Evolutionary conservation across 768 basidiomycete species (phyloP).

Genomic region (Postia placenta): DNA sequence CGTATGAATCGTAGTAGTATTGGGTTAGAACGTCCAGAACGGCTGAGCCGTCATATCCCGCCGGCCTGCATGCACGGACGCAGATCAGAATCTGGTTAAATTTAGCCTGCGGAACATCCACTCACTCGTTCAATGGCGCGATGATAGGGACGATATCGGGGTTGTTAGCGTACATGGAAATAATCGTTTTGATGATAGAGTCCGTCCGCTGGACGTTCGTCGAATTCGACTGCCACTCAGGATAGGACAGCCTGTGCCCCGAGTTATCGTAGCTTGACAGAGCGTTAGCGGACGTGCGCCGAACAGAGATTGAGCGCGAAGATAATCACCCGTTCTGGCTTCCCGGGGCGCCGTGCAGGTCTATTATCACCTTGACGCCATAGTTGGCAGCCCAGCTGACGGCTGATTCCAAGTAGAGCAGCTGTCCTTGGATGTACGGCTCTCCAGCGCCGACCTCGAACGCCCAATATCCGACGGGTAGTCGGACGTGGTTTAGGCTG

Average conservation of each 20-base stretch:
- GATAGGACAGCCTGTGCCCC: slow-evolving; percentile 54
- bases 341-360: slow-evolving; percentile 68
- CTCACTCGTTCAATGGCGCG: slow-evolving; percentile 75
- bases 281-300: not conserved
- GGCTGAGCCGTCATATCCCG: slow-evolving; percentile 53
- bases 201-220: slow-evolving; percentile 65
- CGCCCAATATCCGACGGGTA: slow-evolving; percentile 90
- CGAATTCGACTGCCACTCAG: slow-evolving; percentile 64
- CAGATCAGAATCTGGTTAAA: too few species aligned
- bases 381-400: slow-evolving; percentile 63
- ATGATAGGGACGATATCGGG: slow-evolving; percentile 56
- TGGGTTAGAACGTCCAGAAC: slow-evolving; percentile 47
- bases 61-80: slow-evolving; percentile 45
- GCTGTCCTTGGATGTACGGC: slow-evolving; percentile 74
- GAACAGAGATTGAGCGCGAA: not conserved
- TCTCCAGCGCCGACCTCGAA: slow-evolving; percentile 75
- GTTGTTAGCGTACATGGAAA: slow-evolving; percentile 50
- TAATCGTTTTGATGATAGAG: slow-evolving; percentile 56
- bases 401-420: slow-evolving; percentile 61
- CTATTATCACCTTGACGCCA: slow-evolving; percentile 77
- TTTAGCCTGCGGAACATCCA: too few species aligned
- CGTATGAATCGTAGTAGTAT: slow-evolving; percentile 73
- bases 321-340: slow-evolving; percentile 69
- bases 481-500: slow-evolving; percentile 71
- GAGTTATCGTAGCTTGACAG: slow-evolving; percentile 71